A percentile compares a stretch with the other conserved stretches of the same genome.
Evolutionary conservation across 306 rosid genomes (phyloP).

Genomic region (Sesbania bispinosa): DNA sequence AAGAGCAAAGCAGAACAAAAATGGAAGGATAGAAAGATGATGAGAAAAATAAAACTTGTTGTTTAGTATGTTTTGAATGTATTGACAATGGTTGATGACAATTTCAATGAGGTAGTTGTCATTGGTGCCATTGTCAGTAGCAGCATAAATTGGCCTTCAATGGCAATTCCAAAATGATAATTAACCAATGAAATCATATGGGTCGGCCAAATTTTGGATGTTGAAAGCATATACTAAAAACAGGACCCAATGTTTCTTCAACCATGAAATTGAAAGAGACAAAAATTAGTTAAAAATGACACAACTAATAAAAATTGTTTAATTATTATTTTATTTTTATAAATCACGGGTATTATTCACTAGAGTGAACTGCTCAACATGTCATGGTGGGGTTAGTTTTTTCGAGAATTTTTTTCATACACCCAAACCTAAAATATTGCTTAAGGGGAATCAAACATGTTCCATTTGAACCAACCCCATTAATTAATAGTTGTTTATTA

Average conservation of each 20-base stretch:
- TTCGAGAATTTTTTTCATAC: too few species aligned
- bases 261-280: too few species aligned
- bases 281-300: too few species aligned
- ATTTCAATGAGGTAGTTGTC: slow-evolving; percentile 55
- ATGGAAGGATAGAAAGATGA: background rate
- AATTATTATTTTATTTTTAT: too few species aligned
- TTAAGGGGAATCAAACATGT: too few species aligned
- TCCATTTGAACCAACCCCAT: too few species aligned
- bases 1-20: background rate
- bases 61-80: slow-evolving; percentile 3
- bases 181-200: background rate
- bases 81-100: slow-evolving; percentile 32
- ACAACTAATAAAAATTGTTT: too few species aligned
- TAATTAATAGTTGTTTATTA: too few species aligned
- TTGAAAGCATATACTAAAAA: background rate
- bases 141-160: slow-evolving; percentile 5
- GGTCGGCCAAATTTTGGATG: slow-evolving; percentile 19
- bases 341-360: too few species aligned
- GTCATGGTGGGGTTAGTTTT: too few species aligned
- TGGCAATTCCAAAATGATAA: slow-evolving; percentile 3
- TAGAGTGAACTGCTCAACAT: too few species aligned
- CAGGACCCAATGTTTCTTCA: background rate
- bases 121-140: slow-evolving; percentile 17
- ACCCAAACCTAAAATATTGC: too few species aligned
- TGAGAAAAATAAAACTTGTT: background rate